Conservation (phyloP, 352 stramenopile genomes). For the Pythium oligandrum region DNA sequence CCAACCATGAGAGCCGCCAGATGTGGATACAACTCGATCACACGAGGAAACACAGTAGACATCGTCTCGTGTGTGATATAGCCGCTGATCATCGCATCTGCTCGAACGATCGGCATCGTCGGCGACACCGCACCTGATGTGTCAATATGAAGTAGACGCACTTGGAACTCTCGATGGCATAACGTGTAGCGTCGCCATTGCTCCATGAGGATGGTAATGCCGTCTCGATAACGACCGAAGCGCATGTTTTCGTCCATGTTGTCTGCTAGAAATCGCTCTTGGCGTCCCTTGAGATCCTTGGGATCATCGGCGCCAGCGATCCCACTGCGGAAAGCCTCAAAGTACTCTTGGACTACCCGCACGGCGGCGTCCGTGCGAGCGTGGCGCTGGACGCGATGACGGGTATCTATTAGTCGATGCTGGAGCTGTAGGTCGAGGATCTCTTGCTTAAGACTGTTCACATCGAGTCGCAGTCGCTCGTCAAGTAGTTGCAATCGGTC, state of each 20-base stretch:
- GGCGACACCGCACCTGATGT: not conserved
- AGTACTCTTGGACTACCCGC: slow-evolving; percentile 19
- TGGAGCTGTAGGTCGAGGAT: slow-evolving; percentile 19
- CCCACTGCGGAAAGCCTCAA: slow-evolving; percentile 16
- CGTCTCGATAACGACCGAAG: slow-evolving; percentile 6
- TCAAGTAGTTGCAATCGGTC: slow-evolving; percentile 21
- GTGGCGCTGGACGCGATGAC: not conserved
- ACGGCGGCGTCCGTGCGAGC: slow-evolving; percentile 2
- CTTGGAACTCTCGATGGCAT: slow-evolving; percentile 10
- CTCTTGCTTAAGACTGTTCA: slow-evolving; percentile 23
- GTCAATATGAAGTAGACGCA: slow-evolving; percentile 7
- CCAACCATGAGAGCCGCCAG: slow-evolving; percentile 8
- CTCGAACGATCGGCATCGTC: slow-evolving; percentile 5
- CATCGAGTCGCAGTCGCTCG: slow-evolving; percentile 19
- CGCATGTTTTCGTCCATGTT: slow-evolving; percentile 14
- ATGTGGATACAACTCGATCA: slow-evolving; percentile 1
- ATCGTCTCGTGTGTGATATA: slow-evolving; percentile 17
- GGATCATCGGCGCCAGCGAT: slow-evolving; percentile 1
- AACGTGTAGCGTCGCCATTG: slow-evolving; percentile 20
- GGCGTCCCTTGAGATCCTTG: not conserved
- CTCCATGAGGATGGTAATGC: slow-evolving; percentile 10
- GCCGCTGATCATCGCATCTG: slow-evolving; percentile 8
- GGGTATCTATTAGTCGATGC: not conserved
- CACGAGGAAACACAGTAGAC: slow-evolving; percentile 10
- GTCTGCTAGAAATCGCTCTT: slow-evolving; percentile 1